Base-by-base conservation (phyloP, 768 basidiomycete genomes). In the Mycena amicta region DNA sequence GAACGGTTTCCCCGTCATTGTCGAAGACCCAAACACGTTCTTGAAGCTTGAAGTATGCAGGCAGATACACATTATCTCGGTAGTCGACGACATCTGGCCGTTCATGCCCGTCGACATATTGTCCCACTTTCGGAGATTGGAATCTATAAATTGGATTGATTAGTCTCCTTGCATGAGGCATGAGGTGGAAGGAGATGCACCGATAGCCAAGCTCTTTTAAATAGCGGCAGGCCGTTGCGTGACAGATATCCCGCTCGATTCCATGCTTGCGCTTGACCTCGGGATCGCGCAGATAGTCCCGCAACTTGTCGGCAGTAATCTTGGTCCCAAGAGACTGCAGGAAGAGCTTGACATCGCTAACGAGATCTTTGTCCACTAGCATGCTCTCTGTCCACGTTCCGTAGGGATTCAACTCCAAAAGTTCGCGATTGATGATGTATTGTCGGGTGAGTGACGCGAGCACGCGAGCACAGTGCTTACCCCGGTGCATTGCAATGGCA, bases 41-140 rank as follows among this genome's bases (percentile, higher is more conserved):
- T 12, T 65, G 51, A 18, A 61, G 31, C 5, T 46, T 55, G 26
- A 57, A 58, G 63, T 57, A 66, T 26, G 22, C n/a, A 8, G 65
- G 67, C 16, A 74, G 33, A 61, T 75, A 77, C 0, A 31, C 25
- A 1, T 69, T 25, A 12, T 74, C 53, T 0, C 66, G 63, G 39
- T 79, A 74, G 2, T 53, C 22, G 2, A 74, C 71, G 2, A 80
- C 72, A 67, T 76, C 76, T 1, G 53, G 55, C 0, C 71, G 57
- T 53, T 78, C 71, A 57, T 79, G 71, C 0, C 76, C 70, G 60
- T 75, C 74, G 15, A 65, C 56, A 58, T 61, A 74, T 41, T 65
- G 60, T 2, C 72, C 50, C 5, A 6, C 22, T 37, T 30, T 30
- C 5, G 50, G 28, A 52, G 5, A 5, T 6, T 26, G 5, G 50